Evolutionary conservation across 140 eudicot species (phyloP).

Genomic region (Bidens hawaiensis): DNA sequence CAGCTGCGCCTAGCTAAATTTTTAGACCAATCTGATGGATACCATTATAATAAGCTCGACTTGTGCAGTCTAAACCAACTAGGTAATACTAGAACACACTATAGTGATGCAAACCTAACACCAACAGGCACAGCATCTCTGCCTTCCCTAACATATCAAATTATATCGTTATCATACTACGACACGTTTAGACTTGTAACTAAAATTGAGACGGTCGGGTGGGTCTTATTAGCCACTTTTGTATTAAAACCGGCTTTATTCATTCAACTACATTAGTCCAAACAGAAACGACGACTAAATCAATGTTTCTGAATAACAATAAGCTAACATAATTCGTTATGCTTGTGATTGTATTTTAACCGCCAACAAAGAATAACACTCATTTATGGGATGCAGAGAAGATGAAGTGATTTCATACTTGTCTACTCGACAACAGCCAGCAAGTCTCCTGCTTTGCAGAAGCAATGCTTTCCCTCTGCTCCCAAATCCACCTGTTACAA

Average conservation of each 20-base stretch:
- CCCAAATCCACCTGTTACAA: slow-evolving; percentile 82
- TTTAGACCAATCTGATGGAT: too few relatives aligned
- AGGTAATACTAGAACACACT: too few relatives aligned
- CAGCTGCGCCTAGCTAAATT: too few relatives aligned
- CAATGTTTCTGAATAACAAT: slow-evolving; percentile 8
- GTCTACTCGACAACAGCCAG: slow-evolving; percentile 83
- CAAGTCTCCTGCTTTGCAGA: slow-evolving; percentile 82
- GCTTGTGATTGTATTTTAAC: slow-evolving; percentile 6
- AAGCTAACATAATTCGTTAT: background rate
- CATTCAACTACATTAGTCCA: background rate
- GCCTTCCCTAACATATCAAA: too few relatives aligned
- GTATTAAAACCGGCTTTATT: background rate
- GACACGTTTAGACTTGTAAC: background rate
- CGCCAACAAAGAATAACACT: slow-evolving; percentile 22
- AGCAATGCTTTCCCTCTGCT: slow-evolving; percentile 61
- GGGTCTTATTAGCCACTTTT: background rate
- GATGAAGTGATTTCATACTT: background rate
- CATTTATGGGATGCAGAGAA: background rate
- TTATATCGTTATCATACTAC: too few relatives aligned
- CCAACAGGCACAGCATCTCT: too few relatives aligned
- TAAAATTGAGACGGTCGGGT: too few relatives aligned
- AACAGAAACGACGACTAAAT: background rate
- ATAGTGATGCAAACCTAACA: too few relatives aligned
- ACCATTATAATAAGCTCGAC: too few relatives aligned
- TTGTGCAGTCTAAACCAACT: too few relatives aligned